phyloP scores from a whole-genome alignment of 176 grass and related monocot genomes.

The Cenchrus fungigraminus region DNA sequence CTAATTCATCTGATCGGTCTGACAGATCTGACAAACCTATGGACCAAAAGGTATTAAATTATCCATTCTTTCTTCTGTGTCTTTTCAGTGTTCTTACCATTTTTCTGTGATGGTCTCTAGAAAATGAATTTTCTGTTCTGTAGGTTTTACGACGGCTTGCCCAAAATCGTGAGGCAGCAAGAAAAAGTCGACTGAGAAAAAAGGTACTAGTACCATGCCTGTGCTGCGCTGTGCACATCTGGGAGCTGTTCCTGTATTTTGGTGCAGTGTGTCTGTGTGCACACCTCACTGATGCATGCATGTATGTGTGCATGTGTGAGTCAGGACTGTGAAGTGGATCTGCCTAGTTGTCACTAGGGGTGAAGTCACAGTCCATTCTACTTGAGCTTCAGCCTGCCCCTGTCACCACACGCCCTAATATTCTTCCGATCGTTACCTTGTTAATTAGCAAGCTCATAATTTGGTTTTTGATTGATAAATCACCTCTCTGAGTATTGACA shows the following conservation, averaged over 20 bases:
- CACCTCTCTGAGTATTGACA: not conserved
- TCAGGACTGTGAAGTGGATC: not conserved
- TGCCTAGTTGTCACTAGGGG: conserved; percentile 2
- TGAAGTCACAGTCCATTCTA: not conserved
- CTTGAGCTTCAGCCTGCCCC: not conserved
- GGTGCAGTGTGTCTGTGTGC: not conserved
- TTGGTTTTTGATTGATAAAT: not conserved
- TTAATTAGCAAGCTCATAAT: not conserved
- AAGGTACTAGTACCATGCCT: conserved; percentile 44
- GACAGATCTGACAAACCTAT: conserved; percentile 61
- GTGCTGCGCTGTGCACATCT: not conserved
- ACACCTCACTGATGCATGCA: not conserved
- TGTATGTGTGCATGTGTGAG: not conserved
- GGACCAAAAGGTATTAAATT: conserved; percentile 64
- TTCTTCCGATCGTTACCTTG: not conserved
- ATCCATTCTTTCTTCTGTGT: not conserved
- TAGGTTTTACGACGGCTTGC: conserved; percentile 76
- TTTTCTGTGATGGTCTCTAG: conserved; percentile 16
- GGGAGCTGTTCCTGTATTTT: conserved; percentile 3
- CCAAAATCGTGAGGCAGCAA: conserved; percentile 78
- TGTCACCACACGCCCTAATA: not conserved
- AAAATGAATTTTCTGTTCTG: conserved; percentile 34
- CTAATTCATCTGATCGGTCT: conserved; percentile 75
- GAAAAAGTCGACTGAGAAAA: conserved; percentile 76
- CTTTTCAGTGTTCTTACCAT: conserved; percentile 6